Base-by-base conservation (phyloP, 441 rosid genomes). In the Theobroma grandiflorum region DNA sequence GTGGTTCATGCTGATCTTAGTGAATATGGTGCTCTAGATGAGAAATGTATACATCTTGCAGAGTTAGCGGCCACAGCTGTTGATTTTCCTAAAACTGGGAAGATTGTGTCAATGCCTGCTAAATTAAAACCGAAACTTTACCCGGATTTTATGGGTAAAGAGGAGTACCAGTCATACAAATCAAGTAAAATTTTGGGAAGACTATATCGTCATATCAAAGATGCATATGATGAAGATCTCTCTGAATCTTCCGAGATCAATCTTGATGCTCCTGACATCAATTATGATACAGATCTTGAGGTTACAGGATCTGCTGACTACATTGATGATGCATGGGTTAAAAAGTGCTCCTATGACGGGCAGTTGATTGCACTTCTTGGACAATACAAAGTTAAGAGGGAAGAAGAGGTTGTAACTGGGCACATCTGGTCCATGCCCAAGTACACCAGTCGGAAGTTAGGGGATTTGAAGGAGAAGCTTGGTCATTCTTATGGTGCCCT, bases 101-200 rank as follows among this genome's bases (percentile, higher is more conserved):
- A 89, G 84, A 50, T 91, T 5, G 99, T 93, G 42, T 37, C 83
- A 11, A 90, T 96, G 97, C 99, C 97, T 20, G 49, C 64, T 37
- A 73, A 86, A 57, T 80, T 96, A 76, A 96, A 88, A 83, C 99
- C 99, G 1, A 92, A 93, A 80, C 73, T 84, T 75, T 94, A 96
- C 77, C 99, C 95, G 1, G 99, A 96, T 80, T 96, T 92, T 84
- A 93, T 96, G 99, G 97, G 97, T 1, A 96, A 96, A 85, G 90
- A 84, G 47, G 91, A 87, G 3, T 64, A 81, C 70, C 97, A 90
- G 62, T 89, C 95, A 2, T 94, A 96, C 88, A 87, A 81, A 81
- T 96, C 97, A 1, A 77, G 20, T 6, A 96, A 94, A 83, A 90
- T 92, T 70, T 81, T 94, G 83, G 99, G 99, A 66, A 93, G 93